A percentile compares a stretch with the other conserved stretches of the same genome.
Evolutionary conservation across 2,329 filamentous ascomycete genomes (phyloP).

Genomic region (Aspergillus novofumigatus): DNA sequence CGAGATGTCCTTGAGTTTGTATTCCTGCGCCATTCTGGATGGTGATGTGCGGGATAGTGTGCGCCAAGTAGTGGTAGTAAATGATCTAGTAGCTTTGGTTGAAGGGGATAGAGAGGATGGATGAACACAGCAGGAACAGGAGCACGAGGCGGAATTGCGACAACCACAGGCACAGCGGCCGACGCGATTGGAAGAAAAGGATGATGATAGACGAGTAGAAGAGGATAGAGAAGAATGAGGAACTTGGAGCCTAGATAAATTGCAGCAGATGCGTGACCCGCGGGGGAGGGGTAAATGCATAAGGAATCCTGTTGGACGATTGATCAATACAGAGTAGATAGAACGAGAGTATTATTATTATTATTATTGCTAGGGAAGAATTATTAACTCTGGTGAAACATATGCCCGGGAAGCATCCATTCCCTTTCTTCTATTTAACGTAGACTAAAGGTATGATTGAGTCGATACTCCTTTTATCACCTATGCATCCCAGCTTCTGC

Average conservation of each 20-base stretch:
- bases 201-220: slow-evolving; percentile 1
- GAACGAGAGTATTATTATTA: background rate
- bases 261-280: slow-evolving; percentile 6
- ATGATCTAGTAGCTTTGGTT: background rate
- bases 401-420: background rate
- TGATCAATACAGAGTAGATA: background rate
- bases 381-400: background rate
- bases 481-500: too few species aligned
- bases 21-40: slow-evolving; percentile 36
- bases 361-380: background rate
- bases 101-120: slow-evolving; percentile 7
- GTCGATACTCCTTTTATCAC: too few species aligned
- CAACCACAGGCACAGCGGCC: slow-evolving; percentile 20
- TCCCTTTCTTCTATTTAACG: background rate
- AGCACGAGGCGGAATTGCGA: slow-evolving; percentile 15
- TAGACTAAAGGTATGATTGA: too few species aligned
- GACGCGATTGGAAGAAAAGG: background rate
- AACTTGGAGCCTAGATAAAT: slow-evolving; percentile 5
- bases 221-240: slow-evolving; percentile 6
- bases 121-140: slow-evolving; percentile 23
- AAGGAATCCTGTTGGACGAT: background rate
- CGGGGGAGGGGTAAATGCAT: slow-evolving; percentile 17
- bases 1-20: slow-evolving; percentile 67
- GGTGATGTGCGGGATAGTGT: slow-evolving; percentile 10
- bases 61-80: slow-evolving; percentile 5